Percentiles rank a stretch among this genome's conserved stretches.
Conservation (phyloP, 2,329 filamentous ascomycete genomes). For the Trichoderma lentiforme region DNA sequence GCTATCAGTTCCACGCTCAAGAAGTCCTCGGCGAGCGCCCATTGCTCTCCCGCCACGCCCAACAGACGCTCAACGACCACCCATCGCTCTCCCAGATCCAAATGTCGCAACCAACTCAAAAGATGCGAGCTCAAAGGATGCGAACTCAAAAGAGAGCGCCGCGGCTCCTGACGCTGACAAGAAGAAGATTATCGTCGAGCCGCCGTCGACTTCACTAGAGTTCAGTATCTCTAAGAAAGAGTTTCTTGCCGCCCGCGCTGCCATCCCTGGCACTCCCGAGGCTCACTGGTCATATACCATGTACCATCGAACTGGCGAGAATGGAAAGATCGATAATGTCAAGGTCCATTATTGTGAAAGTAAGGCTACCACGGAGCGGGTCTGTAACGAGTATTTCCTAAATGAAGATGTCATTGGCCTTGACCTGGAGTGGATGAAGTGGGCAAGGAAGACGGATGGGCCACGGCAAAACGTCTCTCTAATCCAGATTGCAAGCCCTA, state of each 20-base stretch:
- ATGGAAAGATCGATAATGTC: slow-evolving; percentile 50
- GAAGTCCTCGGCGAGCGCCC: not conserved
- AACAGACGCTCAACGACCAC: not conserved
- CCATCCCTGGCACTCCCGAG: slow-evolving; percentile 40
- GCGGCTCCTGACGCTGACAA: not conserved
- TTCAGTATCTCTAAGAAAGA: slow-evolving; percentile 31
- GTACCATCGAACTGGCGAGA: slow-evolving; percentile 53
- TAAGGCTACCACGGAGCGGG: slow-evolving; percentile 62
- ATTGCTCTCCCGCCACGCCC: not conserved
- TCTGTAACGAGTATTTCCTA: slow-evolving; percentile 63
- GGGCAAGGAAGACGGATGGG: slow-evolving; percentile 43
- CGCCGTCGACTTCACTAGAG: slow-evolving; percentile 28
- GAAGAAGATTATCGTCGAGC: slow-evolving; percentile 14
- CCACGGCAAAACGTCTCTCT: slow-evolving; percentile 71
- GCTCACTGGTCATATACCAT: slow-evolving; percentile 68
- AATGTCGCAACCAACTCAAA: not conserved
- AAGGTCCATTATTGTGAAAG: slow-evolving; percentile 76
- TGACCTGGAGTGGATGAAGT: slow-evolving; percentile 78
- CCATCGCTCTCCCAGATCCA: not conserved
- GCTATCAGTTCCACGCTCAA: not conserved
- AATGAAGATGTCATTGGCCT: slow-evolving; percentile 74
- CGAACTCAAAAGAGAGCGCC: not conserved
- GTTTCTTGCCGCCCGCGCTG: slow-evolving; percentile 44
- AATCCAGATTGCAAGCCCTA: slow-evolving; percentile 76
- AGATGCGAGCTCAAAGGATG: not conserved